Evolutionary conservation across 371 early-diverging fungal genomes (phyloP).

Genomic region (Lichtheimia ornata): DNA sequence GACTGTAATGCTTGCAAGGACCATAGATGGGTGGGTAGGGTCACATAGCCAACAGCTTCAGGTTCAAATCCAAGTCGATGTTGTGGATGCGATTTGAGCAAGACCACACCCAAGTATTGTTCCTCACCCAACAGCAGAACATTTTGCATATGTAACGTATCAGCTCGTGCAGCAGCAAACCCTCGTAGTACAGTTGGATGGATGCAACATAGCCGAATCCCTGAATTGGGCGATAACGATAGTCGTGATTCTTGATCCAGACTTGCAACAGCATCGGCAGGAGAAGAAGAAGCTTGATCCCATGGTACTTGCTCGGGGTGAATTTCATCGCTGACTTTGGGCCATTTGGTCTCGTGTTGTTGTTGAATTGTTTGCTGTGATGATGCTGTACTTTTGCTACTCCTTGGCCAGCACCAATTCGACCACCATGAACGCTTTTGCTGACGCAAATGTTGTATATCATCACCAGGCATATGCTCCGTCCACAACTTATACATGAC

Average conservation of each 20-base stretch:
- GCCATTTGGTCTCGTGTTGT: constrained; percentile 23
- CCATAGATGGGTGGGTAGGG: constrained; percentile 37
- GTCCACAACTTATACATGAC: constrained; percentile 52
- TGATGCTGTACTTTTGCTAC: constrained; percentile 10
- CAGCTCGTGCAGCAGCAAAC: constrained; percentile 31
- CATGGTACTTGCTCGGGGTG: constrained; percentile 16
- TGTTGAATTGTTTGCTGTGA: constrained; percentile 15
- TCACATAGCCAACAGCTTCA: constrained; percentile 46
- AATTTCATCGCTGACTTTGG: constrained; percentile 44
- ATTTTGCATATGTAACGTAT: constrained; percentile 50
- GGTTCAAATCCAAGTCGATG: constrained; percentile 52
- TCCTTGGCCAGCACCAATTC: neutral
- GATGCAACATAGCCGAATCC: constrained; percentile 41
- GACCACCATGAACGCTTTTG: neutral
- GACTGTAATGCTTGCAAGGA: constrained; percentile 40
- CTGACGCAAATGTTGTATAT: neutral
- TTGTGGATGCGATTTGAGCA: constrained; percentile 41
- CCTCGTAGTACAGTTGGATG: constrained; percentile 51
- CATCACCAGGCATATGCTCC: constrained; percentile 15
- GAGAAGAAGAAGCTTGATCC: constrained; percentile 19
- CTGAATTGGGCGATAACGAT: constrained; percentile 26
- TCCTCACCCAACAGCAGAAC: constrained; percentile 50
- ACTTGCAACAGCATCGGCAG: neutral
- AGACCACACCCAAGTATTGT: constrained; percentile 34
- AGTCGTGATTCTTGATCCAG: constrained; percentile 24